These are phyloP conservation scores for Pseudogymnoascus sp. DNA, from an alignment of 2,329 filamentous ascomycete species.

Conservation along the genomic window DNA sequence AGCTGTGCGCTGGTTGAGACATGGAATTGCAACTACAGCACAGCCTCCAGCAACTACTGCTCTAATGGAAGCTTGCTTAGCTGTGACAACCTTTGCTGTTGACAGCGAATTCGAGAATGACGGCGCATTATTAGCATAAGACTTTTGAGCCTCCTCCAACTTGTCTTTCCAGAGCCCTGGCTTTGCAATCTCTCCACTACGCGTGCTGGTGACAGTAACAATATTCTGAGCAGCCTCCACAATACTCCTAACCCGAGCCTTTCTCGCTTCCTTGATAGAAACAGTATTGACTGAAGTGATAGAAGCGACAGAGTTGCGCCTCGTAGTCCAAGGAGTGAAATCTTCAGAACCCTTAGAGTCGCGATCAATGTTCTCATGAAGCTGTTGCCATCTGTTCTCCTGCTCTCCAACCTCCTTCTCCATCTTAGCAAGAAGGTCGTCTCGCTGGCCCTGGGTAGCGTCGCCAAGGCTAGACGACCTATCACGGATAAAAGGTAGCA, in stretches of 20 bases:
- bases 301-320: background rate
- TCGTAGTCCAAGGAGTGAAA: background rate
- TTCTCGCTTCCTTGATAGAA: background rate
- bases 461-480: constrained; percentile 1
- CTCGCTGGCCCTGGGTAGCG: constrained; percentile 9
- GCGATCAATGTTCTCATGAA: constrained; percentile 42
- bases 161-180: background rate
- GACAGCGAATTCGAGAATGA: background rate
- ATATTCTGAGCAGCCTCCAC: background rate
- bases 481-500: background rate
- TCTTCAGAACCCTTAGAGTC: constrained; percentile 16
- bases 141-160: background rate
- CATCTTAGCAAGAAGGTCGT: constrained; percentile 43
- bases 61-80: background rate
- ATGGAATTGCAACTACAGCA: background rate
- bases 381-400: constrained; percentile 49
- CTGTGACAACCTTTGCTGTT: background rate
- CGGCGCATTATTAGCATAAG: background rate
- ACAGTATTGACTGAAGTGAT: background rate
- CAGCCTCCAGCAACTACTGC: background rate
- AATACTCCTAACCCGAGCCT: background rate
- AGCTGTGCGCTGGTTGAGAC: background rate
- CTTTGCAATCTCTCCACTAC: background rate
- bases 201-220: background rate
- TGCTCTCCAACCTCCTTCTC: constrained; percentile 54